phyloP scores from a whole-genome alignment of 2,329 filamentous ascomycete genomes.

The Alternaria dauci region DNA sequence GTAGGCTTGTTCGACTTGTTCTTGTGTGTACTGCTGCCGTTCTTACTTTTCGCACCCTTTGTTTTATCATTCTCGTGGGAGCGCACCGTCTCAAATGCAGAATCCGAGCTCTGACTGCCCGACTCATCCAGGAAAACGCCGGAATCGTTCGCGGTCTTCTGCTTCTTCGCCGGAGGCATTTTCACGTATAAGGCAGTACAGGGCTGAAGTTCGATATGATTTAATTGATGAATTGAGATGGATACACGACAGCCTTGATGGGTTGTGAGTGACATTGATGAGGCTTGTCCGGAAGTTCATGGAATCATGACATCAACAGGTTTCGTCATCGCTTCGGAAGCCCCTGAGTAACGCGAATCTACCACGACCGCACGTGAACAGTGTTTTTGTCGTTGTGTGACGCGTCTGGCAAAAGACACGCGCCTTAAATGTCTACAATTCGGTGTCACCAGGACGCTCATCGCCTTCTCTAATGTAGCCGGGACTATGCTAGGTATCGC shows the following conservation, averaged over 20 bases:
- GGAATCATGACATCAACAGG: constrained; percentile 17
- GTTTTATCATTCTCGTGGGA: constrained; percentile 3
- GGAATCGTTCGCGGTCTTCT: constrained; percentile 15
- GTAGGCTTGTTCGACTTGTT: neutral
- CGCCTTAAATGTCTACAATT: neutral
- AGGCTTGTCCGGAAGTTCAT: neutral
- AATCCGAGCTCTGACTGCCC: constrained; percentile 12
- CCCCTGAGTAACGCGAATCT: constrained; percentile 16
- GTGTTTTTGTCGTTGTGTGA: neutral
- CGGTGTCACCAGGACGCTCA: neutral
- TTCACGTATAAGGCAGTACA: neutral
- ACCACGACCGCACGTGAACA: constrained; percentile 15
- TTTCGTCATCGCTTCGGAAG: constrained; percentile 13
- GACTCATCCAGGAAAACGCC: constrained; percentile 10
- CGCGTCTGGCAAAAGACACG: neutral
- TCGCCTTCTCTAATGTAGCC: rapidly evolving
- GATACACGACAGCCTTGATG: neutral
- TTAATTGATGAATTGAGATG: neutral
- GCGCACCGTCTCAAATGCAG: constrained; percentile 10
- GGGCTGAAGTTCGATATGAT: neutral
- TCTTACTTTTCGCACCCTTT: neutral
- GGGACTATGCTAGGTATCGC: neutral
- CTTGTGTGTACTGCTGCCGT: neutral
- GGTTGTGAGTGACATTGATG: neutral
- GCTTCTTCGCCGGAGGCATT: constrained; percentile 24